Evolutionary conservation across 2,329 filamentous ascomycete genomes (phyloP), one percentile per base, ranked within the genome.

Genomic region (Diplodia scrobiculata): DNA sequence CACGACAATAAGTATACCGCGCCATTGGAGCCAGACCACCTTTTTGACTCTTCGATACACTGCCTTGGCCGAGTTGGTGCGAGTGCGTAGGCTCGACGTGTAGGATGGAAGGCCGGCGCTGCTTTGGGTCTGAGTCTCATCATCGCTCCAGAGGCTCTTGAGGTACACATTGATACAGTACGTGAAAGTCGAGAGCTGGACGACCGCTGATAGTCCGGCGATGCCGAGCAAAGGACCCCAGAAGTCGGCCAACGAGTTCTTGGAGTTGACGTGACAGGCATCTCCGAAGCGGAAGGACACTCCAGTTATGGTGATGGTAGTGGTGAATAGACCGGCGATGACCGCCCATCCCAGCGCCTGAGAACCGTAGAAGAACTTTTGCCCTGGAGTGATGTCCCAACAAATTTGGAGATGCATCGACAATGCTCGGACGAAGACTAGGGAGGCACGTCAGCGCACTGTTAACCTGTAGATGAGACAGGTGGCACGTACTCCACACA

Each of bases 151-250:
- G 65, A 97, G 83, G 29, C 93, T 93, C 66, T 89, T 89, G 64
- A 99, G 83, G 76, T 98, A 99, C 58, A 99, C 91, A 74, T 96
- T 92, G 79, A 97, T 90, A 77, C 95, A 98, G 81, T 99, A 98
- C 14, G 84, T 83, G 69, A 83, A 82, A 5, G 95, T 98, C 51
- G 86, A 84, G 70, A 97, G 86, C 73, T 97, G 95, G 38, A 93
- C 84, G 66, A 97, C 81, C 71, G 92, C 85, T 0, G 92, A 90
- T 48, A 89, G 79, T 27, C 87, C 89, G 38, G 91, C 86, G 72
- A 98, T 90, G 4, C 89, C 86, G 70, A 97, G 83, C 32, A 97
- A 79, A 0, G 95, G 96, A 17, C 93, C 91, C 94, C 94, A 98
- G 73, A 97, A 91, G 74, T 90, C 90, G 36, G 88, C 86, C 76